Conservation (phyloP, 2,329 filamentous ascomycete genomes). For the Ceratocystis destructans region DNA sequence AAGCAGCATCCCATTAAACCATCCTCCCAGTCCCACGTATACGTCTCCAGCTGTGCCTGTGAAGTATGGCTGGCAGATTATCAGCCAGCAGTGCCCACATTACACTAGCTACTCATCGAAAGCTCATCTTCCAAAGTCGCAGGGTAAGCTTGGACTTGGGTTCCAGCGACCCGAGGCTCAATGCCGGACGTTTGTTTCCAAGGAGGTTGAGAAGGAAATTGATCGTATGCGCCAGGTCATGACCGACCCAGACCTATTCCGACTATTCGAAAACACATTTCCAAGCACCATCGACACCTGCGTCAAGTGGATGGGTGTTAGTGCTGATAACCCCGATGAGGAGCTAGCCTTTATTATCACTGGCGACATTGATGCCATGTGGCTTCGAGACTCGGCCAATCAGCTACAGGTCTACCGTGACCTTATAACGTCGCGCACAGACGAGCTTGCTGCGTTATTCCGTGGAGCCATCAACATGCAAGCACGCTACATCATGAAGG, state of each 20-base stretch:
- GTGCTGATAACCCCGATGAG: slow-evolving; percentile 39
- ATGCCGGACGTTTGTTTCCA: slow-evolving; percentile 53
- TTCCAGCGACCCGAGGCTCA: slow-evolving; percentile 62
- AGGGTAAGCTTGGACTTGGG: slow-evolving; percentile 62
- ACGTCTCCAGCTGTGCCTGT: not conserved
- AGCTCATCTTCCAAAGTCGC: slow-evolving; percentile 55
- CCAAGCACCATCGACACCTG: slow-evolving; percentile 75
- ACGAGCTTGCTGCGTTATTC: slow-evolving; percentile 50
- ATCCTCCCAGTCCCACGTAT: not conserved
- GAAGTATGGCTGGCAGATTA: slow-evolving; percentile 11
- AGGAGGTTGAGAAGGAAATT: slow-evolving; percentile 18
- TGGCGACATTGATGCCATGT: slow-evolving; percentile 75
- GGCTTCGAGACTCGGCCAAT: slow-evolving; percentile 72
- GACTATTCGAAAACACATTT: slow-evolving; percentile 71
- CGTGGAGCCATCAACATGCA: slow-evolving; percentile 60
- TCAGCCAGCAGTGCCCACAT: slow-evolving; percentile 9
- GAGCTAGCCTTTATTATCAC: slow-evolving; percentile 68
- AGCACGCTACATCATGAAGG: slow-evolving; percentile 50
- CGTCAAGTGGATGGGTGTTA: slow-evolving; percentile 57
- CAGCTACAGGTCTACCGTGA: slow-evolving; percentile 56
- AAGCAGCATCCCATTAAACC: not conserved
- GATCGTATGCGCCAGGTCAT: slow-evolving; percentile 29
- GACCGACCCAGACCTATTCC: slow-evolving; percentile 50
- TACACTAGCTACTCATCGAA: slow-evolving; percentile 16
- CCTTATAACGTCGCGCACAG: slow-evolving; percentile 38